phyloP scores from a whole-genome alignment of 2,329 filamentous ascomycete genomes.

The Trichoderma hamatum region DNA sequence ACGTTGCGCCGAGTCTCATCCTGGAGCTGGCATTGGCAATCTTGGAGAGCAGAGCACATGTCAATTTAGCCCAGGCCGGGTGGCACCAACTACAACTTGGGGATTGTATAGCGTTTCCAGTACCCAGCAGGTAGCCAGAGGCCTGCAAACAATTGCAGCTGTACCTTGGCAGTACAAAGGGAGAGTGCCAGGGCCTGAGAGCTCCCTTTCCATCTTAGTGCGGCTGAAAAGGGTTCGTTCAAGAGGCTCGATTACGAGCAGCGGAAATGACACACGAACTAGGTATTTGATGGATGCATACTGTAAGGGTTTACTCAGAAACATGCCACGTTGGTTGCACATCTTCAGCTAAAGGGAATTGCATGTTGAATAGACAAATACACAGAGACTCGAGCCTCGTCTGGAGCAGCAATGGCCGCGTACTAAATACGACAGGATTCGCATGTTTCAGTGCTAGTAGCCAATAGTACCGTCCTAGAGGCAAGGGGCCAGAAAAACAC shows the following conservation, averaged over 20 bases:
- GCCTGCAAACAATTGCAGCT: background rate
- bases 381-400: background rate
- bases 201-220: slow-evolving; percentile 18
- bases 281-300: background rate
- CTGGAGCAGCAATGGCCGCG: background rate
- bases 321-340: background rate
- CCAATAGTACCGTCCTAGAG: slow-evolving; percentile 6
- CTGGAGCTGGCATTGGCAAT: background rate
- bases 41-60: slow-evolving; percentile 9
- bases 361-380: background rate
- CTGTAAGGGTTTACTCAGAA: background rate
- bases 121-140: background rate
- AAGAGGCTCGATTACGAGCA: background rate
- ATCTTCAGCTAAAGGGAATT: background rate
- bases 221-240: slow-evolving; percentile 12
- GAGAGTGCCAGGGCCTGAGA: slow-evolving; percentile 7
- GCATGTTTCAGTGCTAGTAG: slow-evolving; percentile 6
- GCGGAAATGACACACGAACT: background rate
- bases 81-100: too few species aligned
- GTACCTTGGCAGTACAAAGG: background rate
- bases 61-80: slow-evolving; percentile 1
- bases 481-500: slow-evolving; percentile 17
- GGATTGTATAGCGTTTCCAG: background rate
- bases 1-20: background rate
- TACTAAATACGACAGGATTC: background rate